phyloP scores from a whole-genome alignment of 73 alveolate genomes.

The Effrenium voratum region DNA sequence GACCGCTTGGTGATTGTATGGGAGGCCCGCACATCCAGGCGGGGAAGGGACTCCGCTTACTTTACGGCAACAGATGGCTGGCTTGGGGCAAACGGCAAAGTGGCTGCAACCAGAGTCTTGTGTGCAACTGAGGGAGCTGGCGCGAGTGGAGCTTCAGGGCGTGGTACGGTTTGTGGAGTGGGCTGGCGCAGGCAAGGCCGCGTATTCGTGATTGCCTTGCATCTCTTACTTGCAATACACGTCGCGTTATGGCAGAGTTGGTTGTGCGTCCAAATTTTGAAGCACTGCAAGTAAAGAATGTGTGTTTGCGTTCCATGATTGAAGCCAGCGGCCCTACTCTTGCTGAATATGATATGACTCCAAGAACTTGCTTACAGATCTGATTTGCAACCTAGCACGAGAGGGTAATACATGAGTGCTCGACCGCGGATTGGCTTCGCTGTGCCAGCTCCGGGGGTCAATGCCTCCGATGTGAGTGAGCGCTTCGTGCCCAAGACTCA shows the following conservation, averaged over 20 bases:
- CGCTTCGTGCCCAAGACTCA: conserved; percentile 54
- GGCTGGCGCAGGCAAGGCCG: conserved; percentile 78
- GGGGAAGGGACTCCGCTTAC: background rate
- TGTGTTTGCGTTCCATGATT: too few species aligned
- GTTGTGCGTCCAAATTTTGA: too few species aligned
- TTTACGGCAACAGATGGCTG: background rate
- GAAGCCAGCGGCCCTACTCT: too few species aligned
- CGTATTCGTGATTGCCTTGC: too few species aligned
- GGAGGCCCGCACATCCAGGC: conserved; percentile 94
- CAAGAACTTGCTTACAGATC: background rate
- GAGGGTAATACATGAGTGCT: background rate
- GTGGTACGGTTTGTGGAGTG: conserved; percentile 88
- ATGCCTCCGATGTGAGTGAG: conserved; percentile 80
- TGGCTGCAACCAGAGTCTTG: too few species aligned
- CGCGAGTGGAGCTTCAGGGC: conserved; percentile 84
- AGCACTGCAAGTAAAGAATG: too few species aligned
- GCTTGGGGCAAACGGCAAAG: background rate
- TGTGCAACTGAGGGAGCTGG: conserved; percentile 52
- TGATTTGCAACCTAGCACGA: background rate
- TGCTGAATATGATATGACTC: too few species aligned
- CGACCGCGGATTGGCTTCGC: background rate
- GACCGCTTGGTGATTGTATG: conserved; percentile 82
- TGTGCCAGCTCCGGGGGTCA: conserved; percentile 73
- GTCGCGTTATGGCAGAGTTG: too few species aligned
- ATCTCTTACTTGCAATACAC: too few species aligned